Conservation (phyloP, 441 rosid genomes). For the Populus hybrid region DNA sequence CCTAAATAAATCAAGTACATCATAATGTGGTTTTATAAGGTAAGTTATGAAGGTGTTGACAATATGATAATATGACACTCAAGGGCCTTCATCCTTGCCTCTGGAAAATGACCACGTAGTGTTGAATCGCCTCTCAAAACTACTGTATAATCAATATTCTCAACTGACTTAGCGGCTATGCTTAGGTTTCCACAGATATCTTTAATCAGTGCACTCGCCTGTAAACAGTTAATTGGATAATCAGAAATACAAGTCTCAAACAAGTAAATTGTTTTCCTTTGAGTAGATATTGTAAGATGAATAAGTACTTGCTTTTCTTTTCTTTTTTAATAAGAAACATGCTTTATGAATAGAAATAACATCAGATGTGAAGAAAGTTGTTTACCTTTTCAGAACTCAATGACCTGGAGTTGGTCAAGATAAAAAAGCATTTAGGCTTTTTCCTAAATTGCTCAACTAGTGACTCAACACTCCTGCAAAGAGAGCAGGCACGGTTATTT, state of each 20-base stretch:
- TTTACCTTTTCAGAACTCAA: constrained; percentile 86
- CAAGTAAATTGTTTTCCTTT: background rate
- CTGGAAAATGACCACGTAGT: constrained; percentile 96
- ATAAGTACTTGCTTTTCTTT: constrained; percentile 9
- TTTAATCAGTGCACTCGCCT: constrained; percentile 75
- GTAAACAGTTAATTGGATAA: constrained; percentile 27
- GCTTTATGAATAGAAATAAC: constrained; percentile 12
- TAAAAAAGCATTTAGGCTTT: constrained; percentile 83
- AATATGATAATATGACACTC: constrained; percentile 14
- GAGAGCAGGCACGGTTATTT: constrained; percentile 3
- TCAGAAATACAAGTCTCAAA: constrained; percentile 23
- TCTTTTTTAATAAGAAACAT: constrained; percentile 9
- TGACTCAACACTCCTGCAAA: constrained; percentile 71
- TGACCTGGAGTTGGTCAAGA: constrained; percentile 92
- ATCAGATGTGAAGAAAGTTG: constrained; percentile 16
- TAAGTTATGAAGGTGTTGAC: constrained; percentile 5
- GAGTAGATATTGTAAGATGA: background rate
- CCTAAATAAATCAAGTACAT: constrained; percentile 48
- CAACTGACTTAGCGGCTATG: constrained; percentile 63
- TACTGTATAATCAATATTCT: constrained; percentile 62
- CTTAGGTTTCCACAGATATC: constrained; percentile 74
- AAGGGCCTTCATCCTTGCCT: constrained; percentile 48
- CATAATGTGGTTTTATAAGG: constrained; percentile 7
- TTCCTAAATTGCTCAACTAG: constrained; percentile 71
- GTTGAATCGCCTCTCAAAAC: constrained; percentile 99